phyloP scores from a whole-genome alignment of 2,329 filamentous ascomycete genomes.

The Zymoseptoria pseudotritici region DNA sequence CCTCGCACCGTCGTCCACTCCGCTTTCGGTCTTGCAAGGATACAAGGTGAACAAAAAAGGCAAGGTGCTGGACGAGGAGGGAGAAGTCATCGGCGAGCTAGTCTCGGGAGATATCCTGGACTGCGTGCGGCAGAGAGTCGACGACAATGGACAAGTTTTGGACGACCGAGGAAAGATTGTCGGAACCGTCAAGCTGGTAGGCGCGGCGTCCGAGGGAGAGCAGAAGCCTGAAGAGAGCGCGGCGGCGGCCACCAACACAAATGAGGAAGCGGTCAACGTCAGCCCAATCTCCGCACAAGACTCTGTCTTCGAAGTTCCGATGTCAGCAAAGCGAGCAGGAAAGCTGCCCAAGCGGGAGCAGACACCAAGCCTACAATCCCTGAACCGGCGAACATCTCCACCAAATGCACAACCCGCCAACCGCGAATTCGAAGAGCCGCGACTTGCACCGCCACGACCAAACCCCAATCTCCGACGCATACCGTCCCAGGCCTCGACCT shows the following conservation, averaged over 20 bases:
- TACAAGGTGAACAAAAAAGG: conserved; percentile 50
- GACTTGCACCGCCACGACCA: background rate
- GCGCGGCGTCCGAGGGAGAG: background rate
- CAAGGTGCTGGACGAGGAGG: conserved; percentile 42
- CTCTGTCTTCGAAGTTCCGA: background rate
- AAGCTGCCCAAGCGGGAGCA: background rate
- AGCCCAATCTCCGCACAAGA: background rate
- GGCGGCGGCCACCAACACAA: background rate
- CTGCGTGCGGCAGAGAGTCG: conserved; percentile 40
- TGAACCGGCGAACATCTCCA: background rate
- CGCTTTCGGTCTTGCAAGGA: conserved; percentile 39
- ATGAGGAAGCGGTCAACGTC: background rate
- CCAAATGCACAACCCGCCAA: background rate
- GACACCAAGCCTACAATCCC: background rate
- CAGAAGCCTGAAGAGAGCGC: background rate
- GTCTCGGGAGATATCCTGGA: conserved; percentile 38
- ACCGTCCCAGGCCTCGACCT: background rate
- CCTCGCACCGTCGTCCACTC: conserved; percentile 25
- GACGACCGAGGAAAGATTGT: conserved; percentile 42
- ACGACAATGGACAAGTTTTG: conserved; percentile 41
- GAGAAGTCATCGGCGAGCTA: conserved; percentile 42
- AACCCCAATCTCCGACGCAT: background rate
- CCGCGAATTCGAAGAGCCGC: background rate
- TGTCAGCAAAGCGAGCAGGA: background rate
- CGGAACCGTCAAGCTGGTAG: conserved; percentile 25